phyloP scores from a whole-genome alignment of 148 eudicot species.

The Rhododendron mucronatum region DNA sequence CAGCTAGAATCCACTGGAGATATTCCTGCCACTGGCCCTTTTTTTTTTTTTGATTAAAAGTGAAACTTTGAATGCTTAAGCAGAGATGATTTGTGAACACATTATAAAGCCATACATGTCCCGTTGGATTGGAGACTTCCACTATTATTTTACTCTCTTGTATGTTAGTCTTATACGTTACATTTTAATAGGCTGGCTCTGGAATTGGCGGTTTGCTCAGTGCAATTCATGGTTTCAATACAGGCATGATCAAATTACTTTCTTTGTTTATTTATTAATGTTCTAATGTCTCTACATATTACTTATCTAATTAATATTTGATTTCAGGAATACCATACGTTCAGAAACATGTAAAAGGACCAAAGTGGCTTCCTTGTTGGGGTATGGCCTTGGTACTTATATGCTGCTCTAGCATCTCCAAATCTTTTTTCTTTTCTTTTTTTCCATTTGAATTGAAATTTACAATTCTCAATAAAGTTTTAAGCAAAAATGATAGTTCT shows the following conservation, averaged over 20 bases:
- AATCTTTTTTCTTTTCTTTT: too few relatives aligned
- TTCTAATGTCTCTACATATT: not conserved
- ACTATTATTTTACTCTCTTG: not conserved
- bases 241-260: slow-evolving; percentile 34
- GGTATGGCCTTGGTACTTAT: slow-evolving; percentile 29
- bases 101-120: not conserved
- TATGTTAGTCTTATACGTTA: not conserved
- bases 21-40: slow-evolving; percentile 4
- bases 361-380: slow-evolving; percentile 88
- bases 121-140: not conserved
- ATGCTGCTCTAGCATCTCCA: too few relatives aligned
- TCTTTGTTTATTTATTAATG: not conserved
- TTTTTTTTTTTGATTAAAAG: not conserved
- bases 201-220: slow-evolving; percentile 82
- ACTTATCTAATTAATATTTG: slow-evolving; percentile 4
- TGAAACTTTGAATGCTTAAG: not conserved
- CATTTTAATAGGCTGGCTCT: slow-evolving; percentile 54
- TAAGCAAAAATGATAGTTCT: too few relatives aligned
- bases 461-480: too few relatives aligned
- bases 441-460: too few relatives aligned
- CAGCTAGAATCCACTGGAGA: not conserved
- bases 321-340: slow-evolving; percentile 63
- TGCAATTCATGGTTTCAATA: slow-evolving; percentile 61
- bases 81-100: not conserved
- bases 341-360: slow-evolving; percentile 68